phyloP scores from a whole-genome alignment of 495 filamentous ascomycete genomes.

The Parathielavia appendiculata region DNA sequence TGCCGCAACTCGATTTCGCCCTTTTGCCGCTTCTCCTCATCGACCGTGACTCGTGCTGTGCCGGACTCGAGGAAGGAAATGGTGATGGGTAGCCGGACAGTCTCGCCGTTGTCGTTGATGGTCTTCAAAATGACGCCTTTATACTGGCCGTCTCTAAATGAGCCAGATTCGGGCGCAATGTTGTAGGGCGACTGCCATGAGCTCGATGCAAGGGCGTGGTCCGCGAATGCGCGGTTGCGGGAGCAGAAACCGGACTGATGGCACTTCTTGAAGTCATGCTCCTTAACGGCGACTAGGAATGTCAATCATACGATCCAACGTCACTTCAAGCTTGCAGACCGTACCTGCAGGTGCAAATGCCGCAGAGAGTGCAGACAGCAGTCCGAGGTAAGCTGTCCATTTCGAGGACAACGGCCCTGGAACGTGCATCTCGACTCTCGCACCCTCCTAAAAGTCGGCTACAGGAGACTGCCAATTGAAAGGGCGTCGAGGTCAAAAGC shows the following conservation, averaged over 20 bases:
- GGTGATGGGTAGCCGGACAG: slow-evolving; percentile 72
- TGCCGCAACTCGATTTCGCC: slow-evolving; percentile 85
- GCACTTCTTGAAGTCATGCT: slow-evolving; percentile 95
- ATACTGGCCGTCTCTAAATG: slow-evolving; percentile 73
- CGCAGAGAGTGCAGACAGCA: slow-evolving; percentile 40
- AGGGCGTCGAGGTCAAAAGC: not conserved
- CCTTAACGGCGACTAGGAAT: slow-evolving; percentile 72
- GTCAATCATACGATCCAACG: not conserved
- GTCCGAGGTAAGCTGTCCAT: slow-evolving; percentile 53
- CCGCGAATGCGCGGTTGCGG: slow-evolving; percentile 85
- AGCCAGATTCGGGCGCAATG: slow-evolving; percentile 63
- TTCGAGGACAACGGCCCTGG: slow-evolving; percentile 44
- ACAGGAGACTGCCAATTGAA: not conserved
- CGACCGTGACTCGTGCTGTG: slow-evolving; percentile 75
- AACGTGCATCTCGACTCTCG: slow-evolving; percentile 32
- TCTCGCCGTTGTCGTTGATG: slow-evolving; percentile 52
- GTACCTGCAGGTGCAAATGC: slow-evolving; percentile 50
- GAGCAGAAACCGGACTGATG: slow-evolving; percentile 93
- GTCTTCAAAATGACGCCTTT: slow-evolving; percentile 75
- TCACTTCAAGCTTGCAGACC: slow-evolving; percentile 3
- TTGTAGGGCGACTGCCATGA: slow-evolving; percentile 79
- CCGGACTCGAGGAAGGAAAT: slow-evolving; percentile 87
- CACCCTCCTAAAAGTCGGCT: slow-evolving; percentile 5
- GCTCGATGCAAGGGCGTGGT: slow-evolving; percentile 58
- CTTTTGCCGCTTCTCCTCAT: slow-evolving; percentile 84